Evolutionary conservation across 106 monocot species (phyloP), one percentile per base, ranked within the genome.

Genomic region (Dendrobium officinale): DNA sequence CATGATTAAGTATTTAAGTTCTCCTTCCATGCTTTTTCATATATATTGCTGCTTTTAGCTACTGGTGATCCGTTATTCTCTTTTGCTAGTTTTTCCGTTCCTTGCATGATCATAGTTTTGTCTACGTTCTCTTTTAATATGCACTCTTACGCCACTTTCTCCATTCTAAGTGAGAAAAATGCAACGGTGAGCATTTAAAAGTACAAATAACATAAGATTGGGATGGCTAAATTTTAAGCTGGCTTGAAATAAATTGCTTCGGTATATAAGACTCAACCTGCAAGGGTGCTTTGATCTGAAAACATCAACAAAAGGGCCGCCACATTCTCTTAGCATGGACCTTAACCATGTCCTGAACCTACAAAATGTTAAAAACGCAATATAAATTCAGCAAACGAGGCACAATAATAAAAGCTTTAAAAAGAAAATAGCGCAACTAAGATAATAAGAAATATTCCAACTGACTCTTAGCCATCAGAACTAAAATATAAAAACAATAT

Each of bases 271-370:
- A 20, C 19, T 58, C 45, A 85, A 93, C 93, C 93, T 90, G 59
- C 80, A 81, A 42, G 90, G 90, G 75, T 93, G 88, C 81, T 90
- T 93, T 56, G 87, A 86, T 83, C 93, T 83, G 77, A 93, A 93
- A 85, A 80, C 90, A 88, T 93, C 93, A 82, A 87, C 83, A 82
- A 93, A 93, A 40, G 79, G 79, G 64, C 90, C 93, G 79, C 93
- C 87, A 78, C 68, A 81, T 72, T 88, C 86, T 78, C 80, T 84
- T 45, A 93, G 73, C 70, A 93, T 81, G 55, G 90, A 93, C 80
- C 93, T 88, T 77, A 93, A 78, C 93, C 93, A 93, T 82, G 81
- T 81, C 51, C 93, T 84, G 73, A 93, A 93, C 90, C 93, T 93
- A 81, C 42, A 83, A 76, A 13, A 51, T 24, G 41, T 74, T 20